Conservation (phyloP, 305 asterid species). For the Coffea humblotiana region DNA sequence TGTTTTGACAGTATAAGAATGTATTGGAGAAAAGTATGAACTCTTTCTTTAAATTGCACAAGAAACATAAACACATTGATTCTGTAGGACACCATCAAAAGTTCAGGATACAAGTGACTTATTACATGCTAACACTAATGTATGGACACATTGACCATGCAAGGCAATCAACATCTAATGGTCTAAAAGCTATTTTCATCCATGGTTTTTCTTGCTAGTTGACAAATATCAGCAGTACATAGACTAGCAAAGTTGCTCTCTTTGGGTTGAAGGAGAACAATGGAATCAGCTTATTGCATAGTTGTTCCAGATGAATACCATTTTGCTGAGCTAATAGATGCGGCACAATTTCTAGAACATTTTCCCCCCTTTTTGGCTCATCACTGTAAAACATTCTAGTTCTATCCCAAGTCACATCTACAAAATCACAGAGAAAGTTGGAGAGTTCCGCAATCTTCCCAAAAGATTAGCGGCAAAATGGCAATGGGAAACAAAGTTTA, state of each 20-base stretch:
- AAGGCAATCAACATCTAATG: slow-evolving; percentile 3
- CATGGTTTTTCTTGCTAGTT: background rate
- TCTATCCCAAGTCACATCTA: background rate
- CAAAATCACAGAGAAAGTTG: background rate
- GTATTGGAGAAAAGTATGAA: background rate
- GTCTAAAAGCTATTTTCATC: background rate
- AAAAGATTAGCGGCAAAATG: background rate
- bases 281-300: background rate
- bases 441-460: background rate
- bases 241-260: background rate
- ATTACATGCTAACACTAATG: background rate
- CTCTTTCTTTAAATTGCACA: background rate
- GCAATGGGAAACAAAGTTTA: background rate
- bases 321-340: background rate
- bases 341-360: background rate
- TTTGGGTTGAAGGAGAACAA: background rate
- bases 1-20: background rate
- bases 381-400: background rate
- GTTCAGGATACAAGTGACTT: background rate
- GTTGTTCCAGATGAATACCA: background rate
- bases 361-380: too few relatives aligned
- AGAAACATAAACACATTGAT: background rate
- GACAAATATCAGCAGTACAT: background rate
- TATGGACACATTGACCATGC: background rate
- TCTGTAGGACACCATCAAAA: background rate